Base-by-base conservation (phyloP, 2,329 filamentous ascomycete species). In the Stemphylium vesicarium region DNA sequence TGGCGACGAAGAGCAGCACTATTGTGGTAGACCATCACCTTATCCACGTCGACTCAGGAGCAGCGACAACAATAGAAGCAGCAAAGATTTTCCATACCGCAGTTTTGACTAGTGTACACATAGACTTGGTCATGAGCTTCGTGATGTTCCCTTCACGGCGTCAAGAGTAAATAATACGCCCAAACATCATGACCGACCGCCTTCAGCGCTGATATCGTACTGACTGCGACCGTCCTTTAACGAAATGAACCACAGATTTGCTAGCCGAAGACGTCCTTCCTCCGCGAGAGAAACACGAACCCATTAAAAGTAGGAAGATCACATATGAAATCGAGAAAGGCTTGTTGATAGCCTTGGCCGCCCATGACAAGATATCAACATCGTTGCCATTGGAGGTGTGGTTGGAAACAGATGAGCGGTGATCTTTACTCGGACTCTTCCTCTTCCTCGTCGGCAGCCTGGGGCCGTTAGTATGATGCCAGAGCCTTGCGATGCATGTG, bases 391-490 rank as follows among this genome's bases (percentile, higher is more conserved):
- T 32, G 44, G 33, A 54, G 50, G 47, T 42, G 51, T 59, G 45
- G 47, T 26, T 50, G 59, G 53, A 44, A 44, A 57, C 47, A 41
- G 50, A 55, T 41, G 26, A 54, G 53, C 44, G 35, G 24, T 29
- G 13, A n/a, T 15, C 15, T 63, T 55, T 76, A 77, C 64, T 76
- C 75, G 45, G 74, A 75, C 67, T 78, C 75, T 49, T 77, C 75
- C 24, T 78, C 75, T 37, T 77, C 75, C 42, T 76, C 75, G 10
- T 73, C 75, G 26, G 62, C 72, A 38, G 57, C 69, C 56, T 65
- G 22, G 39, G 33, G 11, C 18, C 22, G 55, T 71, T 59, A 71
- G 63, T 52, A 33, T 29, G 22, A 35, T 13, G 16, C 16, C 8
- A 33, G 26, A 12, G n/a, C 35, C 6, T 22, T 12, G 26, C 35